Base-by-base conservation (phyloP, 2,329 filamentous ascomycete species). In the Epicoccum sorghinum region DNA sequence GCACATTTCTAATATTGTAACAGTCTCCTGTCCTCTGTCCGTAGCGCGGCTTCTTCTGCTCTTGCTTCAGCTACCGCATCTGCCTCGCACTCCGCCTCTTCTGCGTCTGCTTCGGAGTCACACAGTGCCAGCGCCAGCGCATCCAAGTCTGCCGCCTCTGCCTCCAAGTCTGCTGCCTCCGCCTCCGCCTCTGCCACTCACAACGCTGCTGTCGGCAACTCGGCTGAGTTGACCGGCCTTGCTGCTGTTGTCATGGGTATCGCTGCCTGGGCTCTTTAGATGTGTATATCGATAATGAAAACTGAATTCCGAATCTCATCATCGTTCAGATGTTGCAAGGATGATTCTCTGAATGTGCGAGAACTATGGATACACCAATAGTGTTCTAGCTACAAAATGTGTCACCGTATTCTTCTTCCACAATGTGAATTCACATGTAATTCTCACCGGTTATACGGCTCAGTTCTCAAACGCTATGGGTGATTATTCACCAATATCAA, bases 211-310 rank as follows among this genome's bases (percentile, higher is more conserved):
- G 42, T 23, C 9, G 32, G 49, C 13, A 39, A 25, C n/a, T 36
- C 38, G 25, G 54, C 41, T 8, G 48, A 52, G 47, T 27, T 57
- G 45, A 51, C 43, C 37, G 54, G 58, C 14, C n/a, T 58, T 30
- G 54, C 59, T 30, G 61, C 57, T 13, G 52, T 47, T 9, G 52
- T 54, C 22, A 22, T 60, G 7, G 61, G 59, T 13, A 36, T 60
- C 24, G 55, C 55, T 43, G 61, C 59, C 25, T 62, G 50, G 52
- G 44, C 57, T 36, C 45, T 62, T 40, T 64, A 59, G 41, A 47
- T 40, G 24, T n/a, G 8, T 38, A 14, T 4, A 38, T 22, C 14
- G 3, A 7, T 38, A 7, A 7, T 6, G 14, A 4, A 38, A 22
- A 7, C 4, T 35, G 12, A 13, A 4, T 29, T 6, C 4, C 18